Conservation (phyloP, 805 yeast species). For the Maudiozyma bulderi region DNA sequence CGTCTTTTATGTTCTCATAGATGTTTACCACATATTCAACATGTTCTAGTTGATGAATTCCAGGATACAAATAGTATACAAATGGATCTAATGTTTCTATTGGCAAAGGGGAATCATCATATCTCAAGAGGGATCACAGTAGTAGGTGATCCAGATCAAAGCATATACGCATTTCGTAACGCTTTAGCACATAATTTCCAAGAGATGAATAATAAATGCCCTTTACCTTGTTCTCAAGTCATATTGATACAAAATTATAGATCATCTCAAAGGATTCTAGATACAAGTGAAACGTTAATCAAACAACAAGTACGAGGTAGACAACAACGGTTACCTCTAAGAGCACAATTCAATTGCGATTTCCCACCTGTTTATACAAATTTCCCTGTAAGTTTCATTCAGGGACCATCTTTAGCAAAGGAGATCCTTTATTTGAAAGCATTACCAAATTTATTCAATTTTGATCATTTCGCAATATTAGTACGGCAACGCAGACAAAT, state of each 20-base stretch:
- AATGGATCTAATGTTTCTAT: slow-evolving; percentile 49
- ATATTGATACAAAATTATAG: slow-evolving; percentile 66
- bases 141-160: slow-evolving; percentile 96
- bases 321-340: slow-evolving; percentile 34
- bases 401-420: slow-evolving; percentile 48
- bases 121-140: slow-evolving; percentile 56
- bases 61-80: slow-evolving; percentile 86
- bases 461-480: slow-evolving; percentile 62
- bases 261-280: slow-evolving; percentile 59
- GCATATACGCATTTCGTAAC: slow-evolving; percentile 80
- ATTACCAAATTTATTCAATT: slow-evolving; percentile 37
- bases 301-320: slow-evolving; percentile 39
- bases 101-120: slow-evolving; percentile 35
- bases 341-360: slow-evolving; percentile 36
- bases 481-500: slow-evolving; percentile 58
- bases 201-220: slow-evolving; percentile 38
- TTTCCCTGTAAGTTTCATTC: slow-evolving; percentile 37
- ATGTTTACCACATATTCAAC: slow-evolving; percentile 43
- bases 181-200: slow-evolving; percentile 64
- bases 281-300: slow-evolving; percentile 57
- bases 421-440: slow-evolving; percentile 43
- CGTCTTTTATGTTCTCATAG: slow-evolving; percentile 37
- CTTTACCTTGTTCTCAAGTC: slow-evolving; percentile 29
- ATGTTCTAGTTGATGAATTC: slow-evolving; percentile 85
- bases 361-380: slow-evolving; percentile 40